A percentile compares a stretch with the other conserved stretches of the same genome.
Evolutionary conservation across 2,329 filamentous ascomycete species (phyloP).

Genomic region (Knoxdaviesia proteae): DNA sequence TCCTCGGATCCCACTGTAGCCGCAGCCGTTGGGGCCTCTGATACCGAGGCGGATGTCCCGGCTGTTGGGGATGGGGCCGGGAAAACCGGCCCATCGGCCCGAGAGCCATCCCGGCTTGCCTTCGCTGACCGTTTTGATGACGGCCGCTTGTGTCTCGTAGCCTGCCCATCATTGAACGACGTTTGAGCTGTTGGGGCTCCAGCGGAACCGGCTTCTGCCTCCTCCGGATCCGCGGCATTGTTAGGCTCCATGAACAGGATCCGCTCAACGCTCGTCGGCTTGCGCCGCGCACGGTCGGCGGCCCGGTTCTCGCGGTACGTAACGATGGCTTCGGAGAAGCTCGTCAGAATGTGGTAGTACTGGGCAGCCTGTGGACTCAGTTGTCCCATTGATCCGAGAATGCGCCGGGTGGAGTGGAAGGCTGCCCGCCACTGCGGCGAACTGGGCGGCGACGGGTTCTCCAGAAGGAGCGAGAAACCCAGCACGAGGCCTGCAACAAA

Average conservation of each 20-base stretch:
- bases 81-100: no score
- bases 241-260: not conserved
- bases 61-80: no score
- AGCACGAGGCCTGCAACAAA: slow-evolving; percentile 6
- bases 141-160: no score
- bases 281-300: not conserved
- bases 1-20: no score
- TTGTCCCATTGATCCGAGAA: slow-evolving; percentile 24
- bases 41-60: no score
- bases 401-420: slow-evolving; percentile 26
- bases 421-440: slow-evolving; percentile 10
- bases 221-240: not conserved
- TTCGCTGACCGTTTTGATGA: no score
- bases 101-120: no score
- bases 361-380: slow-evolving; percentile 34
- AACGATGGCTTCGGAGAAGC: slow-evolving; percentile 21
- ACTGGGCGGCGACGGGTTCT: not conserved
- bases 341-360: slow-evolving; percentile 32
- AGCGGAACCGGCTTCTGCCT: no score
- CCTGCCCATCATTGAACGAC: no score
- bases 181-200: no score
- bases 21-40: no score
- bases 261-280: slow-evolving; percentile 1
- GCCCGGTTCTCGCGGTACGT: slow-evolving; percentile 13
- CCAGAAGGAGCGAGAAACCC: slow-evolving; percentile 5